Base-by-base conservation (phyloP, 805 yeast species). In the Candida loeiensis region DNA sequence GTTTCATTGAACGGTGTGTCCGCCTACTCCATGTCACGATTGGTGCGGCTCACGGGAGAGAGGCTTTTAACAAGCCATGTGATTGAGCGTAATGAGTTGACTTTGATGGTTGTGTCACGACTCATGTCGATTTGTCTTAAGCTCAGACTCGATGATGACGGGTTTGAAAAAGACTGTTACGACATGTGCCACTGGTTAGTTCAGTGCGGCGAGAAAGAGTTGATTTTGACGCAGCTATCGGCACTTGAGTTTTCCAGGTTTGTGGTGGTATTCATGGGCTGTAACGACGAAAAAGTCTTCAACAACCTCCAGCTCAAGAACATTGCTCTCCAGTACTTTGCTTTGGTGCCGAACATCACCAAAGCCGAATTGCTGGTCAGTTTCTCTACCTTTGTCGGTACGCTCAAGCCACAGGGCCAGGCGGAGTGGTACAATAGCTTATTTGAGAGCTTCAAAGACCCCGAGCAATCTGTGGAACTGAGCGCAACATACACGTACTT, bases 151-250 rank as follows among this genome's bases (percentile, higher is more conserved):
- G 26, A 36, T 1, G 49, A 55, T 6, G 52, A 46, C 1, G 52
- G 51, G 2, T 50, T 74, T 6, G 46, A 53, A 14, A 62, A 62
- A 3, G 82, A 77, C 36, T 68, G 71, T 32, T 51, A 50, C 26
- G 84, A 79, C 46, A 66, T 80, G 14, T 59, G 68, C 28, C 53
- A 59, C 1, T 80, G 77, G 71, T 44, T 78, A 6, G 29, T 63
- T 2, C 49, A 57, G 13, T 58, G 79, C 35, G 66, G 68, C 3
- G 58, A 61, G 1, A 74, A 67, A 22, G 50, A 56, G 2, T 55
- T 74, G 35, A 56, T 79, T 11, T 49, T 61, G 36, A 71, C 78
- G 0, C 68, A 62, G 16, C 15, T 17, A 2, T 61, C 75, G 1
- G 46, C 52, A 3, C 17, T 50, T 1, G 58, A 55, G 16, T 56